Base-by-base conservation (phyloP, 2,329 filamentous ascomycete genomes). In the Aspergillus sp. region DNA sequence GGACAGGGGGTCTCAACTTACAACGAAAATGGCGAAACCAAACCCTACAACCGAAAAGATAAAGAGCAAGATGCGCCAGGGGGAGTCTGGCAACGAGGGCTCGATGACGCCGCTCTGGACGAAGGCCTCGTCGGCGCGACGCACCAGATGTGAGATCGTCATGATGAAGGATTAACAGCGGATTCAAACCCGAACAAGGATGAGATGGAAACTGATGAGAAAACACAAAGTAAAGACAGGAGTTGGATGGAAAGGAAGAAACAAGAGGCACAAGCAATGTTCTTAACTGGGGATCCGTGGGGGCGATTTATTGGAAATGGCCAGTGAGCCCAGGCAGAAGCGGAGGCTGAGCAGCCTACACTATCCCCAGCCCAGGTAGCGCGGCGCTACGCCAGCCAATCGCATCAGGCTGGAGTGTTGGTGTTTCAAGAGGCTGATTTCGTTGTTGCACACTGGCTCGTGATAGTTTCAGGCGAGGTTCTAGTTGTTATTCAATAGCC, bases 11-110 rank as follows among this genome's bases (percentile, higher is more conserved):
- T n/a, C 17, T 31, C 11, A 23, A 46, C 57, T 41, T 55, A 62
- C 59, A 31, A 51, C 57, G n/a, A 59, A 46, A 3, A 44, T 35
- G 8, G 50, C 48, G n/a, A 39, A 53, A 17, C 27, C 27, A 27
- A 55, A 57, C 3, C 37, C 46, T 14, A 71, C 3, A 15, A 52
- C 51, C 6, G 70, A 73, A 25, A 74, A 44, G 39, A 68, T 55
- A 35, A 76, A 64, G 6, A 73, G 49, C 21, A 68, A 58, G 9
- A 68, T 57, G 19, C 72, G 61, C 57, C 67, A 65, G 25, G 62
- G 62, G 21, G 71, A 37, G 9, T n/a, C 49, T 25, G 39, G 40
- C 17, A 39, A 11, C 27, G 27, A 31, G 9, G 27, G 27, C 27
- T 31, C 27, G 27, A 37, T n/a, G 35, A 15, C 15, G 35, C 35